Base-by-base conservation (phyloP, 2,329 filamentous ascomycete species). In the Chalaropsis thielavioides region DNA sequence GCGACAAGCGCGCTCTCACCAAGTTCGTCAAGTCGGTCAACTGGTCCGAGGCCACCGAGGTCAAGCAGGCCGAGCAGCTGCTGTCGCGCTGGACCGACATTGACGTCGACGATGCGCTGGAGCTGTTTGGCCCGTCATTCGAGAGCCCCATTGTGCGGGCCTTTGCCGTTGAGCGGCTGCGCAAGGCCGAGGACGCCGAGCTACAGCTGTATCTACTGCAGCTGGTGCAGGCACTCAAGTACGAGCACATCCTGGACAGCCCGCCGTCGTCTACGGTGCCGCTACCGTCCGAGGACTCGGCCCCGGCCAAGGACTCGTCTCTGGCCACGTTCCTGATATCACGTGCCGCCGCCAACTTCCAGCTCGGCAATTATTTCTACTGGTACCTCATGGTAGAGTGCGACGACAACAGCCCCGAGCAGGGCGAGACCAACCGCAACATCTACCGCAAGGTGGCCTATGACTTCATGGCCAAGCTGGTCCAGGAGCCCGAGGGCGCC, bases 301-400 rank as follows among this genome's bases (percentile, higher is more conserved):
- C 15, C 40, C 44, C 51, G 5, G 38, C 10, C 5, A 81, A 84
- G 59, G 88, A 94, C 70, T 96, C 92, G 0, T 96, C 92, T 0
- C 78, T 99, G 5, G 92, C 92, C 1, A 84, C 83, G 27, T 99
- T 99, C 72, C 79, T 99, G 2, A 94, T 99, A 65, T 84, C 88
- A 0, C 84, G 94, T 43, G 95, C 94, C 2, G 88, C 89, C 15
- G 85, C 87, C 68, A 97, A 95, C 72, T 89, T 96, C 71, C 87
- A 88, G 67, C 81, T 99, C 1, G 94, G 92, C 38, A 99, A 95
- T 73, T 96, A 95, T 75, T 84, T 99, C 64, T 90, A 96, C 74
- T 99, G 94, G 94, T 99, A 97, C 74, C 80, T 99, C 1, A 96
- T 96, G 86, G 94, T 99, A 1, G 95, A 99, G 75, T 95, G 92